Evolutionary conservation across 352 stramenopile genomes (phyloP), one percentile per base, ranked within the genome.

Genomic region (Globisporangium radiosum): DNA sequence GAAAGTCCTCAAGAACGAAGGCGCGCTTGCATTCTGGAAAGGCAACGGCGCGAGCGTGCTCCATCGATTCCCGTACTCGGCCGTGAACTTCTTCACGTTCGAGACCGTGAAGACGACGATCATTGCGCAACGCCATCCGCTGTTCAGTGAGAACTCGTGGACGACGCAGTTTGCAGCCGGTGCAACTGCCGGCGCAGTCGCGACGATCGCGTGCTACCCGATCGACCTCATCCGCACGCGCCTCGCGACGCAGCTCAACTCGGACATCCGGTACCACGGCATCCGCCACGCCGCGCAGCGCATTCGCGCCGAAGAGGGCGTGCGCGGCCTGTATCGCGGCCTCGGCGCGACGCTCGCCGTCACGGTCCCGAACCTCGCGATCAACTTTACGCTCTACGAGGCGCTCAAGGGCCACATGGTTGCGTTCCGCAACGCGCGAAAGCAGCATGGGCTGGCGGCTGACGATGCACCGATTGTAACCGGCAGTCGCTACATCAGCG

Each of bases 61-160:
- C 37, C 95, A 99, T 71, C 84, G 95, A 15, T 98, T 99, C 72
- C 95, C 95, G 52, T 99, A 98, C 71, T 97, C 90, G 47, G 95
- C 93, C 0, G 97, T 98, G 61, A 98, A 99, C 60, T 99, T 99
- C 70, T 97, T 94, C 66, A 94, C 93, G 45, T 99, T 97, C 62
- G 95, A 99, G 73, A 81, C 91, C 80, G 62, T 95, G 78, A 92
- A 87, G 82, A 76, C 77, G 70, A 63, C 67, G 38, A 81, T 92
- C 56, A 81, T 90, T 53, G 69, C 78, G 25, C 72, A 87, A 50
- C 62, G 88, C 54, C 66, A 90, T 63, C 72, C 82, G 47, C 63
- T 57, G 7, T 88, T 96, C 60, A 76, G 85, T n/a, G 69, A 90
- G 7, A 87, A 59, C 48, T 82, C 76, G 52, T 88, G 77, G 72